Base-by-base conservation (phyloP, 768 basidiomycete species). In the Pleurotus salmoneostramineus region DNA sequence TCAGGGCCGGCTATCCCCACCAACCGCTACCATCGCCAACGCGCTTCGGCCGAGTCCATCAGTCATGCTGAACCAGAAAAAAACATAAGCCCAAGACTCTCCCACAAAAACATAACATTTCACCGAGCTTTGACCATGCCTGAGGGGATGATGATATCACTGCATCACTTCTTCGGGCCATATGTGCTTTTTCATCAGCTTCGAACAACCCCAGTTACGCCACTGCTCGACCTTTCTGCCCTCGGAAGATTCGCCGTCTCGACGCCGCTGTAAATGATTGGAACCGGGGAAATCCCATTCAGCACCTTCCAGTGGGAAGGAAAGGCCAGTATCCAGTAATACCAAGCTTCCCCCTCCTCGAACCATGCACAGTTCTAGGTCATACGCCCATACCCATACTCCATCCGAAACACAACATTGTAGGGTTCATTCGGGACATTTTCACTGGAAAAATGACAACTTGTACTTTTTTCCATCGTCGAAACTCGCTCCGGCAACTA, bases 1-100 rank as follows among this genome's bases (percentile, higher is more conserved):
- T 35, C 52, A 55, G 52, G 52, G 52, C 52, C 52, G 52, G 40
- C 21, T 52, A 42, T 10, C 14, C 52, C 40, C 37, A 40, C 52
- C 37, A 17, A 17, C 11, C 14, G n/a, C 37, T 15, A 17, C n/a
- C 52, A 43, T 43, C 27, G 11, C 21, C 32, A 17, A n/a, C 52
- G 34, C 50, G 50, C 50, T 36, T 35, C 50, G 50, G 33, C 40
- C 40, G 40, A 42, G 40, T 42, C 10, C 10, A n/a, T 42, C n/a
- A n/a, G 31, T 32, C 48, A 17, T n/a, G 3, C 48, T 15, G n/a
- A 50, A 33, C 48, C 21, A 50, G 33, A 50, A 50, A 27, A 27
- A 27, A 27, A 27, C 21, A 27, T 27, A 27, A 27, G 21, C 3
- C 21, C 21, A 27, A 27, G 21, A 27, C 21, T 27, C 21, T 27